Base-by-base conservation (phyloP, 768 basidiomycete species). In the Calocera cornea region DNA sequence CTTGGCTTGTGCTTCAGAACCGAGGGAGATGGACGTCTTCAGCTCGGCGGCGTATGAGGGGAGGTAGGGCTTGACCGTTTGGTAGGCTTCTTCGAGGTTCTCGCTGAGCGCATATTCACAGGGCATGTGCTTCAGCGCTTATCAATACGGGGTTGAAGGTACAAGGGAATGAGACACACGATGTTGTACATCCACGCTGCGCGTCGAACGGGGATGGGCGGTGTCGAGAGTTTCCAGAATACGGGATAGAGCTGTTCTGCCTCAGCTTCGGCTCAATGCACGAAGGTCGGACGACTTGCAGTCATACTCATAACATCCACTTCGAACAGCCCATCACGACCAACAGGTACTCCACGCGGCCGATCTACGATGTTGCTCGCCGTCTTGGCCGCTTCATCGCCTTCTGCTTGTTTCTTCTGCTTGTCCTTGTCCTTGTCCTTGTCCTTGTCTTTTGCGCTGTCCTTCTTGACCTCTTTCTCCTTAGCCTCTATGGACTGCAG, bases 121-220 rank as follows among this genome's bases (percentile, higher is more conserved):
- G 11, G 79, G 79, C 31, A 72, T 69, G 16, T 72, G 74, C 72
- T 79, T 54, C 24, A 36, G 33, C 12, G 41, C 2, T 16, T 3
- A 33, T 38, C 12, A 64, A 19, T 47, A 17, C 14, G 49, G 36
- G 24, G 19, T 44, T 16, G 19, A 16, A 36, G n/a, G 11, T 14
- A 24, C 29, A 67, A 47, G n/a, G n/a, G 22, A 31, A 17, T 24
- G 33, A 41, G 29, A 67, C 72, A 41, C 24, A 73, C 79, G 66
- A 76, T 76, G 41, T 74, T 74, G 44, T 77, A 75, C 71, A 79
- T 78, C 79, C 79, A 80, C 7, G 75, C 74, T 11, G 75, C 79
- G 36, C 79, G 68, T 22, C 77, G 69, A 1, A 80, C 78, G 1
- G 74, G 72, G 27, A 80, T 77, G 40, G 75, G 66, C 1, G 77